Evolutionary conservation across 2,329 filamentous ascomycete genomes (phyloP).

Genomic region (Sporothrix pallida): DNA sequence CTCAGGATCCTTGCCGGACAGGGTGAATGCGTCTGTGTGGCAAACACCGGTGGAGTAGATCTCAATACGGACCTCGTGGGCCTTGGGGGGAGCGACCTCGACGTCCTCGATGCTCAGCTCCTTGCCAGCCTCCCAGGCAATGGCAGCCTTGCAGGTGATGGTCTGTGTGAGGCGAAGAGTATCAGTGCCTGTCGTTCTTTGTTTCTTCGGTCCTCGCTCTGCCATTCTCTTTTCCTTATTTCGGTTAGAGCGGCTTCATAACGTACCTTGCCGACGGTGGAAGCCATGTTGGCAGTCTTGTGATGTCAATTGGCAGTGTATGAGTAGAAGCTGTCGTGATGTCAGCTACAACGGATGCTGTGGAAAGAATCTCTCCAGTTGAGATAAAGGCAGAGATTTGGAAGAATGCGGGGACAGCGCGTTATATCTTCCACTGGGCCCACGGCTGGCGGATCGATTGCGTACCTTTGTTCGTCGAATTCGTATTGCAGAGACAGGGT

Average conservation of each 20-base stretch:
- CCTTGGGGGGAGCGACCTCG: conserved; percentile 86
- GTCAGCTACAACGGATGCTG: conserved; percentile 8
- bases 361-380: neutral
- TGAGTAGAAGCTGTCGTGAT: neutral
- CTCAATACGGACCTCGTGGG: conserved; percentile 95
- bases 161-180: conserved; percentile 59
- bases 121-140: conserved; percentile 96
- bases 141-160: conserved; percentile 95
- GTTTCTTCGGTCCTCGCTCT: neutral
- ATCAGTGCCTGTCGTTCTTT: neutral
- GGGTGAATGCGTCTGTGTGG: conserved; percentile 96
- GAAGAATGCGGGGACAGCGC: conserved; percentile 15
- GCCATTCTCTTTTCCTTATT: neutral
- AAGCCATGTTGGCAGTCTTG: conserved; percentile 51
- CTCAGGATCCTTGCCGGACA: conserved; percentile 96
- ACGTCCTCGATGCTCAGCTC: conserved; percentile 88
- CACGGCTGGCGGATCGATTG: neutral
- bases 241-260: neutral
- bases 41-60: conserved; percentile 98
- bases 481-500: neutral
- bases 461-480: conserved; percentile 1
- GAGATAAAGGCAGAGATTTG: neutral
- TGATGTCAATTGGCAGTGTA: neutral
- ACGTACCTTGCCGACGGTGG: conserved; percentile 59
- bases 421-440: neutral